Base-by-base conservation (phyloP, 192 early-diverging fungal species). In the Rhizophagus clarus region DNA sequence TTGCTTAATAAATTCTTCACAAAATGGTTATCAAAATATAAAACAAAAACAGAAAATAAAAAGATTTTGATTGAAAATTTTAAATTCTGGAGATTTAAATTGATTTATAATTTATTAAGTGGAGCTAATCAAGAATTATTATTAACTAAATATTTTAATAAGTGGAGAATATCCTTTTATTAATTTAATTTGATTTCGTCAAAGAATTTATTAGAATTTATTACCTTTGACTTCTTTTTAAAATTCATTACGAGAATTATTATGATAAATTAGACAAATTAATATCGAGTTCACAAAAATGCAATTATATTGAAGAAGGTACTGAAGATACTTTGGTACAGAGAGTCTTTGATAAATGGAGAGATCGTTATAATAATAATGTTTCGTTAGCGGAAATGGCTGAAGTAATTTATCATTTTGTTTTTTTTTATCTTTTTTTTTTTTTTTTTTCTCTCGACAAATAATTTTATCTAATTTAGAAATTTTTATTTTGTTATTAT, bases 81-180 rank as follows among this genome's bases (percentile, higher is more conserved):
- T 73, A 73, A 73, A 73, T 4, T 73, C 56, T 73, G 72, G 72
- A 45, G 72, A 51, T 47, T 32, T 29, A 73, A 56, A 51, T 73
- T 73, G 3, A 31, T 73, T 49, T 73, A 73, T 73, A 47, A 37
- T 26, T 51, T 73, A 51, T 20, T 73, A 29, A 14, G 2, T 22
- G 22, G 45, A 15, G 40, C 37, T 20, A 73, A 73, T 73, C 24
- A 73, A 29, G 20, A 51, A 6, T 17, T 17, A 28, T 29, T 73
- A 32, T 29, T 73, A 42, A 8, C 51, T 15, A 45, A 51, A 51
- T 73, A 28, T 31, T 73, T 73, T 73, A 11, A 14, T 20, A 73
- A 7, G 37, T 73, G 72, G 72, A 51, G 24, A 29, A 73, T 73
- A 73, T 73, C 72, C 72, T 73, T 73, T 73, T 73, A 40, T 73